Base-by-base conservation (phyloP, 331 rosid species). In the Telfairia occidentalis region DNA sequence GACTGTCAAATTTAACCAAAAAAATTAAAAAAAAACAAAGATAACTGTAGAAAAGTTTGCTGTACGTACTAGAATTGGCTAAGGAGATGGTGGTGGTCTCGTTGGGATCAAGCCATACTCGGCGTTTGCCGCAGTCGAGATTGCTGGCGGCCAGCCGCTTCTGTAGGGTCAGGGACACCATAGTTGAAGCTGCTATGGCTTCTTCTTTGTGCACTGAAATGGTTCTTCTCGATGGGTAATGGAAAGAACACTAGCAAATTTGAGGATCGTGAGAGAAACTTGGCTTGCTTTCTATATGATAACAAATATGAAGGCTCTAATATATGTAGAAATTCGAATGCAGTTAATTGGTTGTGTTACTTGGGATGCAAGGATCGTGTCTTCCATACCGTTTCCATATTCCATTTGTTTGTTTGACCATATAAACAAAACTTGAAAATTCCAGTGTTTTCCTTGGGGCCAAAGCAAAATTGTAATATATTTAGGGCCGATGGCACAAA, bases 71-170 rank as follows among this genome's bases (percentile, higher is more conserved):
- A 13, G 82, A 78, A 72, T 72, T 78, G 74, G 78, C 73, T 18
- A 49, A 38, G 53, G 77, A 58, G 49, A 78, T 72, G 18, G 19
- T 43, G 40, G 21, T 5, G 66, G 38, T 60, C 74, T 71, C 82
- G 4, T 21, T 48, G 28, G 82, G 82, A 73, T 78, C 82, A 19
- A 78, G 82, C 82, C 82, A 78, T 10, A 78, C 81, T 48, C 43
- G 75, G 12, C 65, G 29, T 29, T 61, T 21, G n/a, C 78, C 78
- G 5, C 82, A 78, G 48, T 32, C 34, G 29, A 78, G 82, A 28
- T 42, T 30, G 40, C 43, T 28, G 2, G 78, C 77, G 3, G 82
- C 82, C 2, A 78, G 73, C 74, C 77, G 71, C 72, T 50, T 78
- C 42, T 78, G 82, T 50, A 72, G 73, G 40, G 19, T 72, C 42